Base-by-base conservation (phyloP, 148 eudicot species). In the Diospyros kaki region DNA sequence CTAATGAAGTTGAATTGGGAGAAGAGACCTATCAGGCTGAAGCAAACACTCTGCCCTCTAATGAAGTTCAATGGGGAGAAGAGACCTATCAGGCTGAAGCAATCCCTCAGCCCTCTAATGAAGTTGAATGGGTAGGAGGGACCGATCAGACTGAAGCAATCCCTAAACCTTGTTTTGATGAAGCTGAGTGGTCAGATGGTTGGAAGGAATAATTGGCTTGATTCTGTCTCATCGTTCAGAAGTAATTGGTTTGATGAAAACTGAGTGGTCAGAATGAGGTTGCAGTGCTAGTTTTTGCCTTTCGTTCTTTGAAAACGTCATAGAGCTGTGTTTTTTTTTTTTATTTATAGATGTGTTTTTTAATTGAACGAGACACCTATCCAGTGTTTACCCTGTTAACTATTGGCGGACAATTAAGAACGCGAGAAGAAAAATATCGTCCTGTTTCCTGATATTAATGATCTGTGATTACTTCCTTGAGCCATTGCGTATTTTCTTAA, bases 141-240 rank as follows among this genome's bases (percentile, higher is more conserved):
- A 6, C 7, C 11, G 15, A 38, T 58, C 81, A 74, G 81, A 38
- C 39, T 18, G 74, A 82, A 60, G 74, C 72, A 46, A 1, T 54
- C 68, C 59, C 77, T 5, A 15, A 76, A 79, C 87, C 88, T 71
- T 58, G 45, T 18, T 66, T 58, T 74, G 84, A 84, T 44, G 84
- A 84, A 78, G 82, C 83, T 78, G 81, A 84, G 73, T 88, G 89
- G 89, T 82, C 89, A 43, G 91, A 88, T 60, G 89, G 91, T 18
- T 88, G 91, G 89, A 88, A 84, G 82, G 74, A 73, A 78, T 62
- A 5, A 40, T 45, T 9, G 5, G 54, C 69, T 40, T 48, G 5
- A 40, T 11, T 52, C 59, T 39, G 74, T 18, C 50, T 48, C 64
- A 53, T 45, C 28, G 28, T 42, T n/a, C 7, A 62, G 66, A 28